These are phyloP conservation scores for Ogataea angusta DNA, from an alignment of 805 yeast genomes.

Conservation along the genomic window DNA sequence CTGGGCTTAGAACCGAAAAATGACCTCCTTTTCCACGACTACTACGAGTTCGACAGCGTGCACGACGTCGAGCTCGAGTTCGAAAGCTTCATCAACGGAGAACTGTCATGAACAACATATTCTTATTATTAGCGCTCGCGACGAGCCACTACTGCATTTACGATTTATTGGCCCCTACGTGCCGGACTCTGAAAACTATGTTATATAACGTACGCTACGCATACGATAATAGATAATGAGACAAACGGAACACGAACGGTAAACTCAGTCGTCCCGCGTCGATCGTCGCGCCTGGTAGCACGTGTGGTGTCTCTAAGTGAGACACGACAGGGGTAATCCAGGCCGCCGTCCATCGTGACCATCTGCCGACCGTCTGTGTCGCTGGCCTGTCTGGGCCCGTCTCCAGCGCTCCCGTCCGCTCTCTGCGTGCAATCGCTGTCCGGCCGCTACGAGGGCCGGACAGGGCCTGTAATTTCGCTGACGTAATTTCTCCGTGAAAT, in stretches of 20 bases:
- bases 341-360: no score
- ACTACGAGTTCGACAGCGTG: conserved; percentile 22
- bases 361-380: no score
- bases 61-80: conserved; percentile 29
- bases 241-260: background rate
- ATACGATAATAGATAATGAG: conserved; percentile 4
- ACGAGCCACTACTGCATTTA: conserved; percentile 7
- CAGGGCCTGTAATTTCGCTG: background rate
- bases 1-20: conserved; percentile 9
- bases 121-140: conserved; percentile 4
- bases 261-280: background rate
- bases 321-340: background rate
- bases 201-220: conserved; percentile 7
- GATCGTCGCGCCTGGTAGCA: background rate
- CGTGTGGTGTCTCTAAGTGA: background rate
- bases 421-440: no score
- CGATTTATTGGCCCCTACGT: conserved; percentile 1
- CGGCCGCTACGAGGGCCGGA: no score
- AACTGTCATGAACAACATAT: conserved; percentile 12
- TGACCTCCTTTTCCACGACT: conserved; percentile 19
- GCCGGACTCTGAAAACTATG: background rate
- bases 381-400: no score
- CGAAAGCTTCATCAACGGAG: conserved; percentile 31
- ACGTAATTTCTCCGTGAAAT: background rate
- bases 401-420: no score